Conservation (phyloP, 495 filamentous ascomycete genomes). For the Astrothelium macrocarpum region DNA sequence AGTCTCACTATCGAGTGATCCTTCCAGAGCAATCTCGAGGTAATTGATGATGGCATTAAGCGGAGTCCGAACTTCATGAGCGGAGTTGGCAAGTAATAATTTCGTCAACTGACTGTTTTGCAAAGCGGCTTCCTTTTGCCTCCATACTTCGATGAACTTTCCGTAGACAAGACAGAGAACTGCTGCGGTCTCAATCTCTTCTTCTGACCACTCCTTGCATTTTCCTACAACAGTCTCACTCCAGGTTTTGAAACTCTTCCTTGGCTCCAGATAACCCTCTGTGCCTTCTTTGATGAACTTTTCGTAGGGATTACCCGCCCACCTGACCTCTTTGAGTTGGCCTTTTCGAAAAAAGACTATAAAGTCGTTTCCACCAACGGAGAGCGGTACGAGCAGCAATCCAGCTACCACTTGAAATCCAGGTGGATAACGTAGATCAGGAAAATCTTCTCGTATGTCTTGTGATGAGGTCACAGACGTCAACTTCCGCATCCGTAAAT, state of each 20-base stretch:
- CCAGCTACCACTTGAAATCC: slow-evolving; percentile 76
- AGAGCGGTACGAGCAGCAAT: slow-evolving; percentile 74
- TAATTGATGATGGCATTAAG: slow-evolving; percentile 96
- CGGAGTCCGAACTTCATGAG: slow-evolving; percentile 89
- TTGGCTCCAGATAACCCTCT: slow-evolving; percentile 59
- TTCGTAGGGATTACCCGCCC: slow-evolving; percentile 92
- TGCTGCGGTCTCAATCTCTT: slow-evolving; percentile 76
- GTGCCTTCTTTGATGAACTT: slow-evolving; percentile 62
- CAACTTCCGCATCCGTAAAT: slow-evolving; percentile 64
- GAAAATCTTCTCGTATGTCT: slow-evolving; percentile 70
- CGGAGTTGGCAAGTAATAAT: slow-evolving; percentile 80
- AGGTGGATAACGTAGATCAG: slow-evolving; percentile 68
- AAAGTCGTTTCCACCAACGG: slow-evolving; percentile 67
- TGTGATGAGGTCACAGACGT: slow-evolving; percentile 72
- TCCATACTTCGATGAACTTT: slow-evolving; percentile 87
- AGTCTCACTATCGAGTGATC: slow-evolving; percentile 69
- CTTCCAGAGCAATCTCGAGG: slow-evolving; percentile 86
- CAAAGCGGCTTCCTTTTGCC: slow-evolving; percentile 78
- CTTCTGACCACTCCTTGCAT: slow-evolving; percentile 65
- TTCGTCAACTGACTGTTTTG: slow-evolving; percentile 74
- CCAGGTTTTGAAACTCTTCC: slow-evolving; percentile 71
- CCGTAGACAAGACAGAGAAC: slow-evolving; percentile 86
- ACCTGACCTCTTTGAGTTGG: slow-evolving; percentile 70
- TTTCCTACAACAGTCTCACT: slow-evolving; percentile 65
- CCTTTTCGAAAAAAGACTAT: slow-evolving; percentile 86